These are phyloP conservation scores for Penicillium thymicola DNA, from an alignment of 2,329 filamentous ascomycete species.

Conservation along the genomic window DNA sequence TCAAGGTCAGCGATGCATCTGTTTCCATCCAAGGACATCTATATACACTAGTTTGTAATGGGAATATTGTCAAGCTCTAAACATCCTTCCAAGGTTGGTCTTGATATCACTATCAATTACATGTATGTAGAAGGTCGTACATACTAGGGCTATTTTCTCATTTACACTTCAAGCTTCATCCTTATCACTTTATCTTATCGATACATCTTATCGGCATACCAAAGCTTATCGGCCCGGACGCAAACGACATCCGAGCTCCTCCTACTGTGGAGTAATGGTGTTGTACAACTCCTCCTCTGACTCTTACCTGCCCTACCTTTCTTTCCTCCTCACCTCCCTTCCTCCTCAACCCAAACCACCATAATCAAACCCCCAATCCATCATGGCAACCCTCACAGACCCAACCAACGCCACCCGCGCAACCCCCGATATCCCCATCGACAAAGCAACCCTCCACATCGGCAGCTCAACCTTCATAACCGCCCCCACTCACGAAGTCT, in stretches of 20 bases:
- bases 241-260: not conserved
- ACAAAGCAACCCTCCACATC: slow-evolving; percentile 30
- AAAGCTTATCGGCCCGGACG: not conserved
- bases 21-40: not conserved
- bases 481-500: slow-evolving; percentile 43
- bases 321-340: not conserved
- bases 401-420: slow-evolving; percentile 23
- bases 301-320: not conserved
- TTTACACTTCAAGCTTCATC: not conserved
- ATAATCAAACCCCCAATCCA: not conserved
- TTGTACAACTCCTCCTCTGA: not conserved
- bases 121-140: too few relatives aligned
- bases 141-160: not conserved
- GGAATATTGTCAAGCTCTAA: not conserved
- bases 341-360: not conserved
- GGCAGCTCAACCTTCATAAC: slow-evolving; percentile 38
- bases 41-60: too few relatives aligned
- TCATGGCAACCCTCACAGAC: slow-evolving; percentile 13
- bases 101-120: too few relatives aligned
- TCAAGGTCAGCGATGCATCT: not conserved
- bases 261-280: not conserved
- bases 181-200: not conserved
- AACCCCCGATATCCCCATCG: slow-evolving; percentile 33
- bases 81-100: accelerated
- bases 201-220: not conserved